These are phyloP conservation scores for Sherardia arvensis DNA, from an alignment of 257 asterid genomes.

Conservation along the genomic window DNA sequence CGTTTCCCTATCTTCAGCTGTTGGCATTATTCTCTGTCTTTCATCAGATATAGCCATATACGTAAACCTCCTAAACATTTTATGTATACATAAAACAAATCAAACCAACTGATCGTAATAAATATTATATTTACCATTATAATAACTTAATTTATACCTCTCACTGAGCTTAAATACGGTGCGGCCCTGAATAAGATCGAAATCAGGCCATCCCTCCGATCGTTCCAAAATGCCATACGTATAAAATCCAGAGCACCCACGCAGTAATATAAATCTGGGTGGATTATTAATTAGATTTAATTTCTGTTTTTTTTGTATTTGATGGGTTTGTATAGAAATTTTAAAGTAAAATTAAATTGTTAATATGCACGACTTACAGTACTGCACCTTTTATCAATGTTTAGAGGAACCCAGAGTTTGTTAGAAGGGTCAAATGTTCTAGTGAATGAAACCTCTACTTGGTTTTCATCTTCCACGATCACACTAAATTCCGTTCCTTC, in stretches of 20 bases:
- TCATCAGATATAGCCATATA: conserved; percentile 83
- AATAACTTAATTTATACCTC: too few species aligned
- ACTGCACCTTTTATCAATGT: conserved; percentile 81
- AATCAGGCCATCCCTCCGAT: conserved; percentile 66
- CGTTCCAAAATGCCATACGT: conserved; percentile 60
- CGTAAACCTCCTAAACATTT: conserved; percentile 38
- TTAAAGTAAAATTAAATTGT: neutral
- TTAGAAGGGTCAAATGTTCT: conserved; percentile 35
- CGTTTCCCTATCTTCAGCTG: conserved; percentile 37
- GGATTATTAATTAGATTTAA: neutral
- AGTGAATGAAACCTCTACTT: conserved; percentile 65
- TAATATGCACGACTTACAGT: conserved; percentile 13
- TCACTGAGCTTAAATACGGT: conserved; percentile 59
- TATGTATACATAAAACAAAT: too few species aligned
- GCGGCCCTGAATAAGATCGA: conserved; percentile 49
- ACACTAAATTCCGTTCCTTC: conserved; percentile 34
- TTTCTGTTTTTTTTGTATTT: neutral
- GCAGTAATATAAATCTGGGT: conserved; percentile 36
- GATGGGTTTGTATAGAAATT: too few species aligned
- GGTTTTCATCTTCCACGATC: conserved; percentile 40
- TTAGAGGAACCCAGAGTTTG: conserved; percentile 37
- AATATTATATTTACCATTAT: too few species aligned
- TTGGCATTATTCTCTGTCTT: conserved; percentile 81
- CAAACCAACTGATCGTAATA: too few species aligned
- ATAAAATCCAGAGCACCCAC: conserved; percentile 66